phyloP scores from a whole-genome alignment of 2,329 filamentous ascomycete species.

The Aspergillus sp. region DNA sequence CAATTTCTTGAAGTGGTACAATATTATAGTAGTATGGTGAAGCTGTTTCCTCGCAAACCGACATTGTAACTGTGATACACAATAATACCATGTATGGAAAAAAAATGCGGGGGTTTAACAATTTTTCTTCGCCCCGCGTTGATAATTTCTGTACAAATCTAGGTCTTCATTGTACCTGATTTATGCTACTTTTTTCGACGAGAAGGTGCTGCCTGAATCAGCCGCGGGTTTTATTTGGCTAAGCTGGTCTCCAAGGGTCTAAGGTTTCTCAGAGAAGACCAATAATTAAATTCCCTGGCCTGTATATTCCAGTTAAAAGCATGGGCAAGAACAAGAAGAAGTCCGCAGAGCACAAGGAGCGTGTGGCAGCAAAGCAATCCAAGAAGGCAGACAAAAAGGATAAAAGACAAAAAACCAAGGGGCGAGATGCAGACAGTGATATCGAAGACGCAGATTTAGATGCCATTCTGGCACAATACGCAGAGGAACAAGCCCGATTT shows the following conservation, averaged over 20 bases:
- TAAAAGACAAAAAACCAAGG: slow-evolving; percentile 75
- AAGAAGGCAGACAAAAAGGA: slow-evolving; percentile 75
- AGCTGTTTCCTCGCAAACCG: not conserved
- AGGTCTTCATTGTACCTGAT: not conserved
- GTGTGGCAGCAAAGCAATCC: slow-evolving; percentile 71
- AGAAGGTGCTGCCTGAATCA: not conserved
- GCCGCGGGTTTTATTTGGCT: not conserved
- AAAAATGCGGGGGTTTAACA: slow-evolving; percentile 4
- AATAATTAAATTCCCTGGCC: not conserved
- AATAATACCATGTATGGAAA: slow-evolving; percentile 5
- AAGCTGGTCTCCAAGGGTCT: not conserved
- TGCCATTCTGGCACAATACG: slow-evolving; percentile 88
- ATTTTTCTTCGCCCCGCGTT: slow-evolving; percentile 5
- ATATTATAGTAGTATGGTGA: not conserved
- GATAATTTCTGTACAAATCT: not conserved
- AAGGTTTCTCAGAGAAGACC: not conserved
- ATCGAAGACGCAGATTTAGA: slow-evolving; percentile 92
- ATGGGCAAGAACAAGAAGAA: slow-evolving; percentile 60
- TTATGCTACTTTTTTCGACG: not conserved
- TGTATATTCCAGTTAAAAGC: slow-evolving; percentile 2
- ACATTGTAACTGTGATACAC: slow-evolving; percentile 1
- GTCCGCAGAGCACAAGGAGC: slow-evolving; percentile 57
- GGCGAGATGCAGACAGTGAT: slow-evolving; percentile 73
- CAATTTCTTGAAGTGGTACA: not conserved
- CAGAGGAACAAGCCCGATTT: slow-evolving; percentile 88